Base-by-base conservation (phyloP, 495 filamentous ascomycete genomes). In the Tuber aestivum region DNA sequence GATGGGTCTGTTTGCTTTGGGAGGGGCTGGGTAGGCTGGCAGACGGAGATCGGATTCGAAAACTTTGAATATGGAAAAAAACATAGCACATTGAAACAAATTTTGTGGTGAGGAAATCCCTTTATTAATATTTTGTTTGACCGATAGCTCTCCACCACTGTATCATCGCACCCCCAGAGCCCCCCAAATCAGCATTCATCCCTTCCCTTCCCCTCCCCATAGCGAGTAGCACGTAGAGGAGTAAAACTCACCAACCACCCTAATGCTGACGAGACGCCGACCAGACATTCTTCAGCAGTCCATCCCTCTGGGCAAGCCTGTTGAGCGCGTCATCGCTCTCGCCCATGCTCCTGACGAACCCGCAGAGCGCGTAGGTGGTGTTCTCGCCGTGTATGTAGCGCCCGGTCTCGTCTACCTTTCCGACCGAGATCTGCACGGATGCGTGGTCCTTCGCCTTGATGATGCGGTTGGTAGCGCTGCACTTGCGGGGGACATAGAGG, bases 371-470 rank as follows among this genome's bases (percentile, higher is more conserved):
- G 85, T 97, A 97, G 83, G 93, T 92, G 86, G 97, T 91, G 90
- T 94, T 97, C 88, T 98, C 95, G 83, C 94, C 93, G 12, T 44
- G 42, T 78, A 93, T 95, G 89, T 97, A 93, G 82, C 94, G 92
- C 80, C 95, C 95, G 87, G 92, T 94, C 89, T 99, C 95, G 86
- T 97, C 95, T 81, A 99, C 93, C 87, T 95, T 95, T 85, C 91
- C 93, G 84, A 95, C 88, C 81, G 91, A 91, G 85, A 97, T 92
- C 88, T 97, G 92, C 82, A 94, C 94, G 74, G 92, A 94, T 82
- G 92, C 93, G 89, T 96, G 93, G 87, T 96, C 95, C 87, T 97
- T 97, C 88, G 95, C 93, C 89, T 97, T 97, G 91, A 98, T 97
- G 90, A 98, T 97, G 87, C 93, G 91, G 91, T 92, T 92, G 86